Evolutionary conservation across 805 yeast genomes (phyloP), one percentile per base, ranked within the genome.

Genomic region (Citeromyces nyonsensis): DNA sequence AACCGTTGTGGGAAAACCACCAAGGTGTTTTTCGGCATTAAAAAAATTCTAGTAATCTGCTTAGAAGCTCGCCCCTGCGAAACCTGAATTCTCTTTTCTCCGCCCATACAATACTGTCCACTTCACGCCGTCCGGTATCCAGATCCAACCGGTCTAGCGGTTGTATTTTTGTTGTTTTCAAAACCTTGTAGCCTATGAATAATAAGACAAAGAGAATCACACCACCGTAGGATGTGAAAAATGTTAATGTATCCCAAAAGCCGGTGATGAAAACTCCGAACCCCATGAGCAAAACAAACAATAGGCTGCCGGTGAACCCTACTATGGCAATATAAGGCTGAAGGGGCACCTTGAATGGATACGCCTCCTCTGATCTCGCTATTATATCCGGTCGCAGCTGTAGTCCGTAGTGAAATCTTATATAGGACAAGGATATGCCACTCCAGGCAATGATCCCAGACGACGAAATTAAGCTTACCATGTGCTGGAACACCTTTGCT

Each of bases 321-420:
- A 73, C 56, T 32, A 67, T 61, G 0, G 86, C 82, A 27, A 69
- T 52, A 43, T 61, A 78, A 0, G 88, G 88, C 47, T 78, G 86
- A 28, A 73, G 57, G 0, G 80, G 79, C 3, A 82, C 69, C 42
- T 66, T 64, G 47, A 69, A 78, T 2, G 88, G 88, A 44, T 73
- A 78, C 2, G 73, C 55, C 15, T 66, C 61, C 45, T 72, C 80
- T 40, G 71, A 65, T 41, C 85, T 58, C 30, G 69, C 60, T 25
- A 74, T 68, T 33, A 76, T 72, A 45, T 77, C 84, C 1, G 77
- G 75, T 30, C 85, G 53, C 33, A 57, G 51, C 39, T 63, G 61
- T 38, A 78, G 51, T 0, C 81, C 86, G 38, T 62, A 68, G 49
- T 66, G 73, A 44, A 77, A 78, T 33, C 86, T 52, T 26, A 78